Percentiles rank a stretch among this genome's conserved stretches.
Evolutionary conservation across 2,329 filamentous ascomycete genomes (phyloP).

Genomic region (Fusarium sp.): DNA sequence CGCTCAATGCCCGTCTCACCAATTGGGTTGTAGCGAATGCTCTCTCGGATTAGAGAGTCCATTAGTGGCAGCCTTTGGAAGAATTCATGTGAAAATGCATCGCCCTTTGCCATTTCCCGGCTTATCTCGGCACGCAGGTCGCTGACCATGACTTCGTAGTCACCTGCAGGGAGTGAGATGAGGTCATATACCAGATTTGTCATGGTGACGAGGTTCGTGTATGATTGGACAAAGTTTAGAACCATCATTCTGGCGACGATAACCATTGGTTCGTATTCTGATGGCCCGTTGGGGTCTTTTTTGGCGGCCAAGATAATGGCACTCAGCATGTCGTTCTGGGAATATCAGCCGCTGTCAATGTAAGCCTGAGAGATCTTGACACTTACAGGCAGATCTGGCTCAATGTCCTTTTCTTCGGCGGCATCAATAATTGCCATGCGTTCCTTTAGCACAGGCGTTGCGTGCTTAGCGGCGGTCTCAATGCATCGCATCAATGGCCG

Average conservation of each 20-base stretch:
- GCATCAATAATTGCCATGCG: conserved; percentile 25
- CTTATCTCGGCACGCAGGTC: conserved; percentile 24
- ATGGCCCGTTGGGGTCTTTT: conserved; percentile 14
- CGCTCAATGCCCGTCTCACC: conserved; percentile 33
- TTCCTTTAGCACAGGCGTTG: conserved; percentile 21
- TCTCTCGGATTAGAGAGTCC: conserved; percentile 28
- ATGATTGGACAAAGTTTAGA: conserved; percentile 31
- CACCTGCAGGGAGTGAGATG: conserved; percentile 21
- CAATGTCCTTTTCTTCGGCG: conserved; percentile 11
- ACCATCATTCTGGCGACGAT: conserved; percentile 34
- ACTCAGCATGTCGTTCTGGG: conserved; percentile 29
- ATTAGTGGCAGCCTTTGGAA: conserved; percentile 26
- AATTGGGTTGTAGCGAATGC: conserved; percentile 33
- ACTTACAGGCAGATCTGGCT: conserved; percentile 12
- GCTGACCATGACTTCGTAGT: conserved; percentile 16
- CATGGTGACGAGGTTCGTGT: conserved; percentile 32
- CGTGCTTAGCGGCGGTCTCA: conserved; percentile 27
- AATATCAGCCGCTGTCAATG: background rate
- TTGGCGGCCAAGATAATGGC: conserved; percentile 26
- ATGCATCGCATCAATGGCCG: conserved; percentile 27
- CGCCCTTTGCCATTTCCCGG: conserved; percentile 13
- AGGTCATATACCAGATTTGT: conserved; percentile 32
- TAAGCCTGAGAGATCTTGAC: background rate
- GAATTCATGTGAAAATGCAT: conserved; percentile 26
- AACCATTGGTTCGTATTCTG: conserved; percentile 27